Evolutionary conservation across 2,329 filamentous ascomycete species (phyloP), one percentile per base, ranked within the genome.

Genomic region (Hysterium pulicare): DNA sequence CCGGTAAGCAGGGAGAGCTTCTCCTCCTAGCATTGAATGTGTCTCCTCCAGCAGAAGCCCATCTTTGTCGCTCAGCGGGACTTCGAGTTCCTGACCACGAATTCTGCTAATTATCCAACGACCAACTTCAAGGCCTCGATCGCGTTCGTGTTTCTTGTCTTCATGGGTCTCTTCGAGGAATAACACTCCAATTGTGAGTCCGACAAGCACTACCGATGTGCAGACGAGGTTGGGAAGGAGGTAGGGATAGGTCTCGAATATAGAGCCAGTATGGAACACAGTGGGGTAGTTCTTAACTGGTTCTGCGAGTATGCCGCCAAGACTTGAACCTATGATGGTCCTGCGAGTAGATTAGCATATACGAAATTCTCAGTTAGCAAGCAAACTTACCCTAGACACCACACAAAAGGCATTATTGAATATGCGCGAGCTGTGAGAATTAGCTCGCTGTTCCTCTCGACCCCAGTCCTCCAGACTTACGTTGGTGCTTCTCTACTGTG

Each of bases 401-500:
- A 98, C 20, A 97, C 88, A 64, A 95, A 89, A 5, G 93, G 93
- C 90, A 98, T 96, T 54, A 97, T 90, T 10, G 91, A 89, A 70
- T 95, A 98, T 38, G 91, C 93, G 56, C 88, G 87, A 54, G 90
- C 86, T 90, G 47, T 44, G 21, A 42, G 34, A 51, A 45, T 67
- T 52, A 68, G 58, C 49, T 33, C 40, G 19, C 24, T 33, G 33
- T 47, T 41, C 40, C 35, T 43, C 17, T 11, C 7, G 24, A 20
- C 16, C 40, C 37, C 36, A 42, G 40, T 37, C 22, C 42, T 26
- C 21, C 36, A 51, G 70, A n/a, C 85, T 69, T 69, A 89, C 86
- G 86, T 67, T 97, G 90, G 64, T 97, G 90, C 66, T 91, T 86
- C 70, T 95, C 95, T 46, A 87, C 84, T 3, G 88, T 95, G 20